Percentiles rank a stretch among this genome's conserved stretches.
Evolutionary conservation across 306 rosid genomes (phyloP).

Genomic region (Cicer cuneatum): DNA sequence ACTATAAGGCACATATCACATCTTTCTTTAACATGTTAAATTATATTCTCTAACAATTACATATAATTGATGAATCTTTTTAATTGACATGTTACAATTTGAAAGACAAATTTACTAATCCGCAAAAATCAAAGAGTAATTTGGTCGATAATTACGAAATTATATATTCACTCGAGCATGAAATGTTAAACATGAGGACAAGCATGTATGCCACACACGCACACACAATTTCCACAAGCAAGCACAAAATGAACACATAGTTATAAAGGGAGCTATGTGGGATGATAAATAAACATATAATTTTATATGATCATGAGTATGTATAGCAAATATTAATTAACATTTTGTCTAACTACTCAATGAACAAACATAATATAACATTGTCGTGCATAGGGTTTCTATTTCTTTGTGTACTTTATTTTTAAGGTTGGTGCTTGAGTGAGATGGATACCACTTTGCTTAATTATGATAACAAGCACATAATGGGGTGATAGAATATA

Average conservation of each 20-base stretch:
- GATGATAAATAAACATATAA: slow-evolving; percentile 19
- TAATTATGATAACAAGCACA: slow-evolving; percentile 30
- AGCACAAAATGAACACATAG: slow-evolving; percentile 31
- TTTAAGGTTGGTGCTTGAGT: slow-evolving; percentile 55
- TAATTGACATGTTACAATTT: no score
- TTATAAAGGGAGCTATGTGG: neutral
- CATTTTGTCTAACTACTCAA: slow-evolving; percentile 8
- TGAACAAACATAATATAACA: slow-evolving; percentile 37
- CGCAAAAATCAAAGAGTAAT: no score
- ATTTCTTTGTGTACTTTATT: neutral
- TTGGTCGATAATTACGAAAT: no score
- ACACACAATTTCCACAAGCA: slow-evolving; percentile 54
- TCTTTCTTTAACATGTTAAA: no score
- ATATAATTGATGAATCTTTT: no score
- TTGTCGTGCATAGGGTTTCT: neutral
- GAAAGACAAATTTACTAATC: no score
- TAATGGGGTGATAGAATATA: neutral
- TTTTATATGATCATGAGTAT: neutral
- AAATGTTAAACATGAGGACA: slow-evolving; percentile 10
- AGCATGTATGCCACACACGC: slow-evolving; percentile 27
- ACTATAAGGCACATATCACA: no score
- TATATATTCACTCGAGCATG: neutral
- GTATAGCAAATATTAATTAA: neutral
- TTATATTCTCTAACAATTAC: no score
- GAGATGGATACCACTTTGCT: slow-evolving; percentile 72